These are phyloP conservation scores for Phoma sp. DNA, from an alignment of 2,329 filamentous ascomycete species.

Conservation along the genomic window DNA sequence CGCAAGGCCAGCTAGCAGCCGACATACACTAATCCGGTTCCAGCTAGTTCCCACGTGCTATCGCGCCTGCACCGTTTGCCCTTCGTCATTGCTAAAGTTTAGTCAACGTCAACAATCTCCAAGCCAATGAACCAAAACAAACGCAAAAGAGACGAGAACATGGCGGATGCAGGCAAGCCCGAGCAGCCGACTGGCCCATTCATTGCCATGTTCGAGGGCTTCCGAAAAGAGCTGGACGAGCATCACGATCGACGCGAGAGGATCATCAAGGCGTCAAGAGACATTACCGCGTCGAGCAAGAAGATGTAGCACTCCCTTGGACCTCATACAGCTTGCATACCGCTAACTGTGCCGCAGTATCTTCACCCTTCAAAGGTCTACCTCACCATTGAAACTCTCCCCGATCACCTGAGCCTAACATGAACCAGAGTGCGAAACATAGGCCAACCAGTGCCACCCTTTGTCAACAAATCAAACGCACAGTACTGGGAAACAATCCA, in stretches of 20 bases:
- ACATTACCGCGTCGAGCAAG: constrained; percentile 93
- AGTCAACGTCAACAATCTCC: constrained; percentile 8
- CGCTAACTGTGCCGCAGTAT: constrained; percentile 62
- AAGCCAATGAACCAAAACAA: constrained; percentile 38
- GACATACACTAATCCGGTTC: constrained; percentile 27
- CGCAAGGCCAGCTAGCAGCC: constrained; percentile 12
- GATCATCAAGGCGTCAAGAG: constrained; percentile 87
- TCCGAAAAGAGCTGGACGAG: constrained; percentile 87
- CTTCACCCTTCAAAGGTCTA: constrained; percentile 79
- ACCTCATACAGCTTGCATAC: constrained; percentile 12
- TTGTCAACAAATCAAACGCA: constrained; percentile 73
- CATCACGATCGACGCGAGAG: constrained; percentile 92
- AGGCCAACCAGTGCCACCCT: constrained; percentile 67
- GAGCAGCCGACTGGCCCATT: constrained; percentile 52
- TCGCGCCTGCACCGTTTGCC: constrained; percentile 33
- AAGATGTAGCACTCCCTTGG: constrained; percentile 72
- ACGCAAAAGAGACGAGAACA: constrained; percentile 45
- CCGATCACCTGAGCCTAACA: constrained; percentile 11
- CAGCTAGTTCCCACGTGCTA: constrained; percentile 29
- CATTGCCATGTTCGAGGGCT: constrained; percentile 79
- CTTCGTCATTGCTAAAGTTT: constrained; percentile 16
- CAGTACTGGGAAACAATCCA: constrained; percentile 74
- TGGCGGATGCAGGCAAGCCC: constrained; percentile 39
- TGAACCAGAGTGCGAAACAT: constrained; percentile 65
- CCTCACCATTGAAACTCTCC: not conserved